Conservation (phyloP, 2,329 filamentous ascomycete genomes). For the Aspergillus pseudoterreus region DNA sequence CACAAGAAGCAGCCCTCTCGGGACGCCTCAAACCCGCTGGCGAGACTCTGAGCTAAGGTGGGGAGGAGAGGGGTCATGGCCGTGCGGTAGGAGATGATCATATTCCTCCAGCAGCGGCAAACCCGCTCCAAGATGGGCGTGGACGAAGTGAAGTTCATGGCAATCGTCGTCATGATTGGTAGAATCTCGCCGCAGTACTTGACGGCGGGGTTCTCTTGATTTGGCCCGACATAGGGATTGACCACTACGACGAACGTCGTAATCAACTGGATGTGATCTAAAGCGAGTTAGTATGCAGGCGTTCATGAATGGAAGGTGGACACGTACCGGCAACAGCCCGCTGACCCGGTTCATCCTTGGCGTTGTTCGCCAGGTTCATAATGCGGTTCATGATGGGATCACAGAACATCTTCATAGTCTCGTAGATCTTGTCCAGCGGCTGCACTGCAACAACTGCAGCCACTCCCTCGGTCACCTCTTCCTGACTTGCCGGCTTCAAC, state of each 20-base stretch:
- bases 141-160: conserved; percentile 82
- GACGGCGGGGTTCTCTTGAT: conserved; percentile 80
- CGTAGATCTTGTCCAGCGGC: conserved; percentile 73
- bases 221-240: conserved; percentile 68
- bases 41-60: conserved; percentile 82
- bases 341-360: conserved; percentile 77
- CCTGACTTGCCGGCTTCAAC: conserved; percentile 80
- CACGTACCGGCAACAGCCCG: conserved; percentile 72
- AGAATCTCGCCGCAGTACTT: conserved; percentile 96
- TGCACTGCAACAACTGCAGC: conserved; percentile 87
- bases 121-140: conserved; percentile 88
- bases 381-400: conserved; percentile 83
- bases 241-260: conserved; percentile 82
- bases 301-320: neutral
- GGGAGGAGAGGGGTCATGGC: conserved; percentile 82
- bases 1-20: conserved; percentile 97
- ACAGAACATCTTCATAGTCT: conserved; percentile 84
- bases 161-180: conserved; percentile 77
- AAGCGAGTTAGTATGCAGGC: conserved; percentile 11
- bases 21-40: conserved; percentile 77
- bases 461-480: conserved; percentile 94
- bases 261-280: conserved; percentile 85
- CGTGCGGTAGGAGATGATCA: conserved; percentile 92
- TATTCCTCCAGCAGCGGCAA: conserved; percentile 92
- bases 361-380: conserved; percentile 81